Evolutionary conservation across 768 basidiomycete species (phyloP).

Genomic region (Naganishia vaughanmartiniae): DNA sequence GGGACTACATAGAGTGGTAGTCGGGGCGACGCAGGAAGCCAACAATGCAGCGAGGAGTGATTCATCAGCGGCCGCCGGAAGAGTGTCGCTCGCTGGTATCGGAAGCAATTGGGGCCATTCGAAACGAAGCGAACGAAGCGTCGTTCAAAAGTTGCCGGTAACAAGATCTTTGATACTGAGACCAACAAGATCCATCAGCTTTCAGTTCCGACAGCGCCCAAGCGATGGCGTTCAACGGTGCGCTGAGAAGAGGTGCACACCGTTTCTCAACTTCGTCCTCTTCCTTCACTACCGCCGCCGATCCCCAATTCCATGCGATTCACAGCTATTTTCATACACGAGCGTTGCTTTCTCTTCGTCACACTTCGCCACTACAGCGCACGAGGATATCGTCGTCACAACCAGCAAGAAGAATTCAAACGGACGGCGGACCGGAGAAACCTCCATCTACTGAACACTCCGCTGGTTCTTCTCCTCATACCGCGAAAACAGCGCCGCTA

Average conservation of each 20-base stretch:
- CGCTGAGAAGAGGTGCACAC: neutral
- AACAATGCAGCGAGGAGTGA: too few species aligned
- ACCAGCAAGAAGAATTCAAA: neutral
- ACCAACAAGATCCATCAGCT: too few species aligned
- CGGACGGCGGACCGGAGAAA: too few species aligned
- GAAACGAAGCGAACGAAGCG: neutral
- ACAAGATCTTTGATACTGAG: too few species aligned
- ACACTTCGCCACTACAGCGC: neutral
- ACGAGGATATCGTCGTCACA: neutral
- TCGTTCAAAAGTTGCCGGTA: neutral
- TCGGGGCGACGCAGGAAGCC: too few species aligned
- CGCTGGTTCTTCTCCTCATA: too few species aligned
- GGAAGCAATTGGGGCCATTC: conserved; percentile 12
- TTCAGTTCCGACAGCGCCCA: neutral
- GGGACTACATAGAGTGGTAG: too few species aligned
- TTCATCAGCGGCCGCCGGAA: neutral
- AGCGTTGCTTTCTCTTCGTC: conserved; percentile 5
- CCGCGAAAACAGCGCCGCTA: neutral
- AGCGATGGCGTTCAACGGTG: neutral
- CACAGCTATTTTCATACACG: conserved; percentile 18
- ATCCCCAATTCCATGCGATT: conserved; percentile 6
- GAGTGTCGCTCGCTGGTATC: neutral
- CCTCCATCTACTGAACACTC: too few species aligned
- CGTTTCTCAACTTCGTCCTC: neutral
- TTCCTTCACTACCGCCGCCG: neutral